phyloP scores from a whole-genome alignment of 2,329 filamentous ascomycete genomes.

The Pseudogymnoascus sp. region DNA sequence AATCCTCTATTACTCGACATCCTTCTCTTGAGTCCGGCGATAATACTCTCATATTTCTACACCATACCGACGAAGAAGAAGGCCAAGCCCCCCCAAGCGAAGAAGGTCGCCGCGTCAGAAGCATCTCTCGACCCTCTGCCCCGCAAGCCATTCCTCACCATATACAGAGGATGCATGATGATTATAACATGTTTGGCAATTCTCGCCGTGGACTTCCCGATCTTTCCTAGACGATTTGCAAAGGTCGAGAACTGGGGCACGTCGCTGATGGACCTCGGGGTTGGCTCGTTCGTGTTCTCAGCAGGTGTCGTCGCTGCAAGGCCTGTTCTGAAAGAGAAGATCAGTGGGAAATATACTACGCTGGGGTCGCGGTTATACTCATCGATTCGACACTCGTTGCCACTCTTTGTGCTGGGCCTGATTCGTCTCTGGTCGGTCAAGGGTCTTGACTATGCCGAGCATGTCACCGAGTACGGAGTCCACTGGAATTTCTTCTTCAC shows the following conservation, averaged over 20 bases:
- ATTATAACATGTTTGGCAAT: constrained; percentile 83
- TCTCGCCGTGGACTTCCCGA: constrained; percentile 87
- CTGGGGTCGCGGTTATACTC: constrained; percentile 50
- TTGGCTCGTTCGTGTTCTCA: constrained; percentile 95
- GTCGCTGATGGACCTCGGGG: constrained; percentile 96
- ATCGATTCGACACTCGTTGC: constrained; percentile 72
- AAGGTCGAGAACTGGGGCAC: constrained; percentile 99
- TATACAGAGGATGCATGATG: constrained; percentile 87
- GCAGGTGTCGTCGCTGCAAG: constrained; percentile 84
- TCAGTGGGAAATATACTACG: constrained; percentile 40
- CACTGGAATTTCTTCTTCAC: constrained; percentile 99
- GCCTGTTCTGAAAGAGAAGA: constrained; percentile 61
- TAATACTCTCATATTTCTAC: constrained; percentile 43
- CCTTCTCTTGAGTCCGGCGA: constrained; percentile 63
- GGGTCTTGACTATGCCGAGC: constrained; percentile 89
- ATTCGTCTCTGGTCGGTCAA: constrained; percentile 84
- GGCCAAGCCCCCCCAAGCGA: constrained; percentile 38
- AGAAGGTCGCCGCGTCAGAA: constrained; percentile 29
- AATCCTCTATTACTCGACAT: constrained; percentile 64
- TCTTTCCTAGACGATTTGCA: constrained; percentile 89
- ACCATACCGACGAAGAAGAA: constrained; percentile 43
- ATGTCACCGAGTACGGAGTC: constrained; percentile 94
- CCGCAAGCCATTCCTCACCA: constrained; percentile 84
- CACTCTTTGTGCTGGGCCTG: constrained; percentile 70
- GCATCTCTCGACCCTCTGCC: constrained; percentile 48